Percentiles rank a stretch among this genome's conserved stretches.
These are phyloP conservation scores for Dactylis glomerata DNA, from an alignment of 176 grass and related monocot species.

Conservation along the genomic window DNA sequence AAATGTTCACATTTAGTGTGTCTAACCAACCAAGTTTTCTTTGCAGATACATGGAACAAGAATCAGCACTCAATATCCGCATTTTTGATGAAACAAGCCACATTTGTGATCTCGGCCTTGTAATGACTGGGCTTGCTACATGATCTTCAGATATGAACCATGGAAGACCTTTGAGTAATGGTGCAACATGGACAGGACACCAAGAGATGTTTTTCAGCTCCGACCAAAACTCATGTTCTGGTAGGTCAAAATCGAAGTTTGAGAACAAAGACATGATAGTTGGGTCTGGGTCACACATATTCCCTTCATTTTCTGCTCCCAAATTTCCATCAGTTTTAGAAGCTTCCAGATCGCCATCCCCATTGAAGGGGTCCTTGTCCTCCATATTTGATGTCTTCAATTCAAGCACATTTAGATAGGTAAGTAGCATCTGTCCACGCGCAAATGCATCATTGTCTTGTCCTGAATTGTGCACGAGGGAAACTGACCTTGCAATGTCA, in stretches of 20 bases:
- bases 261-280: conserved; percentile 51
- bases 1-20: conserved; percentile 50
- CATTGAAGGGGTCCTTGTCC: conserved; percentile 15
- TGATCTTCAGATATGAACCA: conserved; percentile 73
- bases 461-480: conserved; percentile 61
- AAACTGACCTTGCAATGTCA: conserved; percentile 85
- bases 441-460: conserved; percentile 42
- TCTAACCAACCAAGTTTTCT: conserved; percentile 87
- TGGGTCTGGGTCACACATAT: conserved; percentile 31
- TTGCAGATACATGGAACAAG: conserved; percentile 73
- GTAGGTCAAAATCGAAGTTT: conserved; percentile 67
- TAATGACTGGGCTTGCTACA: conserved; percentile 67
- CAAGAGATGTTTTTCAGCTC: conserved; percentile 77
- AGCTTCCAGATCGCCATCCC: conserved; percentile 26
- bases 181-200: conserved; percentile 76
- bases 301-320: conserved; percentile 37
- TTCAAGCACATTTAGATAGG: conserved; percentile 73
- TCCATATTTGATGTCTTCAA: conserved; percentile 51
- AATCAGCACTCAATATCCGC: conserved; percentile 81
- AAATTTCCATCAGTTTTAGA: conserved; percentile 32
- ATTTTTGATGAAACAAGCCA: conserved; percentile 92
- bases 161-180: conserved; percentile 72
- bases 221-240: conserved; percentile 90
- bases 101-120: conserved; percentile 84
- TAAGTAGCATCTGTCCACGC: conserved; percentile 59